Evolutionary conservation across 192 early-diverging fungal species (phyloP).

Genomic region (Rhizophagus sp.): DNA sequence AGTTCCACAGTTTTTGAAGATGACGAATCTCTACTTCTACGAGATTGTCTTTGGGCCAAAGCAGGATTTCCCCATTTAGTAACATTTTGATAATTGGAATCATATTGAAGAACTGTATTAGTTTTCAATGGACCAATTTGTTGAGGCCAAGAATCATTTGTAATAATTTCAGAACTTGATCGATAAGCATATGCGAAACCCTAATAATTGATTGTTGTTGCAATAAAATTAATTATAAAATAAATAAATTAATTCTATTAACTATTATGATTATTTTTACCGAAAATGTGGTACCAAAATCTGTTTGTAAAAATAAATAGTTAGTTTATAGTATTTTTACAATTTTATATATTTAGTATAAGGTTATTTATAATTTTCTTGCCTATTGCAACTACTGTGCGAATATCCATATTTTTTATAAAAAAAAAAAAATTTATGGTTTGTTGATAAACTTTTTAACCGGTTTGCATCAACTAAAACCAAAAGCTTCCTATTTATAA

Average conservation of each 20-base stretch:
- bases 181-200: background rate
- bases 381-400: constrained; percentile 5
- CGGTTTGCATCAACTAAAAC: too few relatives aligned
- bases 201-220: too few relatives aligned
- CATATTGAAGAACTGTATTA: constrained; percentile 6
- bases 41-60: background rate
- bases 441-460: too few relatives aligned
- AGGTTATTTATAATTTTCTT: background rate
- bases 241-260: too few relatives aligned
- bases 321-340: too few relatives aligned
- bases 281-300: constrained; percentile 12
- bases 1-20: background rate
- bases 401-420: background rate
- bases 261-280: background rate
- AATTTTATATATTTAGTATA: background rate
- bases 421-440: too few relatives aligned
- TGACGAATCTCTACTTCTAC: background rate
- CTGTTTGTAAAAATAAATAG: background rate
- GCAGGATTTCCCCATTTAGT: constrained; percentile 2
- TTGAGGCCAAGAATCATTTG: constrained; percentile 5
- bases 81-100: background rate
- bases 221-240: too few relatives aligned
- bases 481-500: too few relatives aligned
- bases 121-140: constrained; percentile 13
- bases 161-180: background rate